Evolutionary conservation across 2,329 filamentous ascomycete genomes (phyloP).

Genomic region (Epichloe gansuensis): DNA sequence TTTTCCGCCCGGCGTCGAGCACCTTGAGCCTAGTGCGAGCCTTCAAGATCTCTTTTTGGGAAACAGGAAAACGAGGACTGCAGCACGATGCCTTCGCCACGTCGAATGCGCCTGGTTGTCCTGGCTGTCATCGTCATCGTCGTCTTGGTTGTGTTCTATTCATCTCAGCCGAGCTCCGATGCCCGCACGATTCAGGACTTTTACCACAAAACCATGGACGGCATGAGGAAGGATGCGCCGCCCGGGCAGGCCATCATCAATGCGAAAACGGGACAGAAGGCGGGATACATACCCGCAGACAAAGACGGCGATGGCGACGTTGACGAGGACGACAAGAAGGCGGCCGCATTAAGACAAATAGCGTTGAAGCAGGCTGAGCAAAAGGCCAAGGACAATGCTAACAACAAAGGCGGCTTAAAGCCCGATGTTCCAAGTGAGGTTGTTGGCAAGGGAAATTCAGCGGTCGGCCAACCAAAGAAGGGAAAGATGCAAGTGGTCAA

Average conservation of each 20-base stretch:
- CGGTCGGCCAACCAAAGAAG: slow-evolving; percentile 34
- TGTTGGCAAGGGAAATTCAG: slow-evolving; percentile 47
- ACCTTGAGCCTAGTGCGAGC: neutral
- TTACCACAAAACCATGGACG: slow-evolving; percentile 47
- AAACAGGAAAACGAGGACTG: neutral
- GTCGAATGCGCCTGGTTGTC: slow-evolving; percentile 55
- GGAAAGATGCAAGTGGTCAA: slow-evolving; percentile 13
- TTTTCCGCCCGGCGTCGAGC: neutral
- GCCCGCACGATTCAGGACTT: slow-evolving; percentile 38
- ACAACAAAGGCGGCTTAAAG: slow-evolving; percentile 25
- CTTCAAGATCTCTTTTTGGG: too few species aligned
- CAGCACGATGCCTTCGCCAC: slow-evolving; percentile 52
- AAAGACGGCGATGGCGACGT: slow-evolving; percentile 43
- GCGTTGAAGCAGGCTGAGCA: slow-evolving; percentile 58
- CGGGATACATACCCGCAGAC: slow-evolving; percentile 30
- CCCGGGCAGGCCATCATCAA: slow-evolving; percentile 28
- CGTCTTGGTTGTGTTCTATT: slow-evolving; percentile 61
- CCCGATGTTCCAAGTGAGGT: slow-evolving; percentile 47
- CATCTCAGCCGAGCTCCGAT: slow-evolving; percentile 40
- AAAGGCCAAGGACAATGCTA: slow-evolving; percentile 53
- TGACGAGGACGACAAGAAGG: slow-evolving; percentile 42
- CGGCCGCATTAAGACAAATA: slow-evolving; percentile 40
- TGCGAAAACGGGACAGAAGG: slow-evolving; percentile 24
- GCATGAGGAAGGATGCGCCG: slow-evolving; percentile 30
- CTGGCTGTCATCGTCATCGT: slow-evolving; percentile 53